Base-by-base conservation (phyloP, 495 filamentous ascomycete species). In the Aspergillus funiculosus region DNA sequence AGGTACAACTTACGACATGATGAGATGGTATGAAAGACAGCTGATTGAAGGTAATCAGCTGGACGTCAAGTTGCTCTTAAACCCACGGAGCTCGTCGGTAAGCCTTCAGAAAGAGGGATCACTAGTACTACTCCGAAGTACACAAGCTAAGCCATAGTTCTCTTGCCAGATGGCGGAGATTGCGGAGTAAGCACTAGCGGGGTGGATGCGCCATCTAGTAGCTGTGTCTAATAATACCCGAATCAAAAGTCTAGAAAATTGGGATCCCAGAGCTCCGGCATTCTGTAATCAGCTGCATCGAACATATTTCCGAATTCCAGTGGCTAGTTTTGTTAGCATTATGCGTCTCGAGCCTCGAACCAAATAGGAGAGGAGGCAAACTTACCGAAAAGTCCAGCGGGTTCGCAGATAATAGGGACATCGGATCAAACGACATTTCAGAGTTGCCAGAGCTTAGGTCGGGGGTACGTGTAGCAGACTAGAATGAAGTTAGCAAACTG, bases 231-330 rank as follows among this genome's bases (percentile, higher is more conserved):
- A n/a, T n/a, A n/a, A n/a, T n/a, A n/a, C n/a, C n/a, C n/a, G 9
- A 42, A 28, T 29, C 11, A 13, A 28, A 20, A 28, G 10, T 27
- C 37, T 2, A 67, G 58, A 10, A 69, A 52, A 7, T 62, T 51
- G 1, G 46, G 50, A 46, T 69, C 58, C 64, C 64, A 69, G 1
- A 62, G 26, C 24, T 60, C 64, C 3, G 54, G 52, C 7, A 55
- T 48, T 3, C 52, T 52, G 14, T 60, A 48, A 39, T 70, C 60
- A 0, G 56, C 31, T 3, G 52, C 38, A 20, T 67, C 67, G 28
- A 68, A 62, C 51, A 66, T 57, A 18, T 53, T 62, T 6, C 60
- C 62, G 28, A 70, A 44, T 44, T 67, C 67, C 22, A 65, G 51
- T 15, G 67, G 46, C 64, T 69, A 29, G 5, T 5, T 19, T 19